phyloP scores from a whole-genome alignment of 2,329 filamentous ascomycete species.

The Cordyceps pruinosa region DNA sequence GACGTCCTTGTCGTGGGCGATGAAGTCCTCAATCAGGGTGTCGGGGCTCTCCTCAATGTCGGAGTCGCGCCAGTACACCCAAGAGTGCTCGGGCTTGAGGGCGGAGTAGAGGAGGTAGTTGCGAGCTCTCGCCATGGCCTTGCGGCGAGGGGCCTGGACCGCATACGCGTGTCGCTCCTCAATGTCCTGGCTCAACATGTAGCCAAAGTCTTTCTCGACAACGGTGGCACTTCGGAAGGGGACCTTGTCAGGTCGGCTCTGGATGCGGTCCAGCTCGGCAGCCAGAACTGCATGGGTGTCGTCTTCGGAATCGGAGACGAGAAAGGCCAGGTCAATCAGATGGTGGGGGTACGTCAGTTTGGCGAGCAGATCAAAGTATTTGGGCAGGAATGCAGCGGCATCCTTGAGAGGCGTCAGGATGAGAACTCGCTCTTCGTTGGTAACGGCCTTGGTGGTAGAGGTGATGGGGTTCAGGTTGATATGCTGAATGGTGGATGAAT shows the following conservation, averaged over 20 bases:
- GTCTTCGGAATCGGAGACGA: conserved; percentile 86
- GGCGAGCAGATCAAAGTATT: conserved; percentile 89
- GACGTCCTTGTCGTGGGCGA: conserved; percentile 87
- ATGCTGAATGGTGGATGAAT: conserved; percentile 69
- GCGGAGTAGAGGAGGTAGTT: conserved; percentile 85
- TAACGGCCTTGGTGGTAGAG: conserved; percentile 70
- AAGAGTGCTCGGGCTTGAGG: conserved; percentile 88
- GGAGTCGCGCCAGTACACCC: conserved; percentile 98
- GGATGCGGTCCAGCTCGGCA: conserved; percentile 79
- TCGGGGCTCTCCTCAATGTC: conserved; percentile 88
- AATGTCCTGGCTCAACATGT: conserved; percentile 68
- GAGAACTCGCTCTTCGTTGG: conserved; percentile 80
- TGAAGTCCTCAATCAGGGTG: conserved; percentile 88
- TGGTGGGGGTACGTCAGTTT: conserved; percentile 91
- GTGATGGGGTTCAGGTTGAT: conserved; percentile 79
- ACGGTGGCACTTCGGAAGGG: conserved; percentile 82
- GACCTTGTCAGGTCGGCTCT: conserved; percentile 69
- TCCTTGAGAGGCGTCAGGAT: conserved; percentile 92
- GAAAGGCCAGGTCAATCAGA: conserved; percentile 89
- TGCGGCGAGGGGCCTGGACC: conserved; percentile 83
- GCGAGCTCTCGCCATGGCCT: conserved; percentile 80
- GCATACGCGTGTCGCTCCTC: conserved; percentile 78
- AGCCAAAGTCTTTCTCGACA: conserved; percentile 85
- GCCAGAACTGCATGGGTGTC: conserved; percentile 84
- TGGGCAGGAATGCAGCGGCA: conserved; percentile 70